phyloP scores from a whole-genome alignment of 2,329 filamentous ascomycete species.

The Penicillium sp. region DNA sequence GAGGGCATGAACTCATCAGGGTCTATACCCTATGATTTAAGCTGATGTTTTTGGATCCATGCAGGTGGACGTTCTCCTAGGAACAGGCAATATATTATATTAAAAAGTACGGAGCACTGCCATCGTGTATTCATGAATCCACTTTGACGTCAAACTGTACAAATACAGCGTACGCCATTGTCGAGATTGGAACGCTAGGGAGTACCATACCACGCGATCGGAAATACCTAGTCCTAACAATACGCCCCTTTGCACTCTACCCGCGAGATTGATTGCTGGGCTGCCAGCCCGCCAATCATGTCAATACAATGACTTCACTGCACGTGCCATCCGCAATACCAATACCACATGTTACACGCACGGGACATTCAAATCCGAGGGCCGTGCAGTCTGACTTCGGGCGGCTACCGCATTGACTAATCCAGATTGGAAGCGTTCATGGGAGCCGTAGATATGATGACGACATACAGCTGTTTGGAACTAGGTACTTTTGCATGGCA shows the following conservation, averaged over 20 bases:
- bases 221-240: slow-evolving; percentile 8
- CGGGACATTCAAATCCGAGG: not conserved
- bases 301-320: not conserved
- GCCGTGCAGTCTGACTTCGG: not conserved
- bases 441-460: not conserved
- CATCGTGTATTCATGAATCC: not conserved
- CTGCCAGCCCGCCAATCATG: slow-evolving; percentile 18
- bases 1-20: not conserved
- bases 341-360: not conserved
- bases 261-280: slow-evolving; percentile 17
- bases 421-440: not conserved
- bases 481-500: not conserved
- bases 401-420: not conserved
- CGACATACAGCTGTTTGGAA: not conserved
- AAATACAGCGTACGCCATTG: not conserved
- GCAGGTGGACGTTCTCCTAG: not conserved
- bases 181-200: not conserved
- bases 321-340: slow-evolving; percentile 7
- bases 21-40: not conserved
- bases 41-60: not conserved
- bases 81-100: not conserved
- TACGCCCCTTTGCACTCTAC: not conserved
- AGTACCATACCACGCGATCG: not conserved
- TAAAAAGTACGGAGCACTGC: not conserved
- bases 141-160: not conserved